Evolutionary conservation across 805 yeast species (phyloP), one percentile per base, ranked within the genome.

Genomic region (Kodamaea kakaduensis): DNA sequence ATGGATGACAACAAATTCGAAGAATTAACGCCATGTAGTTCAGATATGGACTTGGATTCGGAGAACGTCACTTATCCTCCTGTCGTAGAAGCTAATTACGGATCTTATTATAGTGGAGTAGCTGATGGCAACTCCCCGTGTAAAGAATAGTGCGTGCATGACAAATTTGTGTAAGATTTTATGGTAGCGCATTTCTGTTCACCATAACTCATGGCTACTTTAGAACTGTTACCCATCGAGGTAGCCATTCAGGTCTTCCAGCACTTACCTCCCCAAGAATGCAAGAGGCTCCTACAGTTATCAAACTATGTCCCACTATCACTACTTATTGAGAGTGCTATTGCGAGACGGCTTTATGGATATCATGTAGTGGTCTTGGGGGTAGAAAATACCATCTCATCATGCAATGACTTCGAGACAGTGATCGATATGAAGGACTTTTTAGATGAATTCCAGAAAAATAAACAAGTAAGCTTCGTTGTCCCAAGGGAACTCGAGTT

Each of bases 31-130:
- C 23, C 32, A 12, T 14, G 16, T 7, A 41, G 34, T 20, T 24
- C 33, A 27, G 44, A 44, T 27, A 42, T 40, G 46, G 48, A 38
- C 15, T 15, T 36, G 28, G 46, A 42, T 25, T n/a, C 22, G 13
- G 27, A 9, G 3, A 15, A 28, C 27, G 5, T 13, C 17, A 13
- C 27, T 20, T 9, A 19, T 29, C 10, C 20, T n/a, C 23, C 34
- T 2, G 27, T 32, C n/a, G 24, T 36, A 3, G 51, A 44, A 23
- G 46, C 51, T 5, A 45, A 45, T 20, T 48, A 50, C 28, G 54
- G 54, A 4, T 37, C 46, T 10, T 49, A 46, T 21, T 48, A 48
- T 20, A n/a, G n/a, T n/a, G n/a, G n/a, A n/a, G n/a, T n/a, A n/a
- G n/a, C n/a, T n/a, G n/a, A n/a, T n/a, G n/a, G n/a, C n/a, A n/a